phyloP scores from a whole-genome alignment of 179 eudicot species.

The Sideroxylon spinosum region DNA sequence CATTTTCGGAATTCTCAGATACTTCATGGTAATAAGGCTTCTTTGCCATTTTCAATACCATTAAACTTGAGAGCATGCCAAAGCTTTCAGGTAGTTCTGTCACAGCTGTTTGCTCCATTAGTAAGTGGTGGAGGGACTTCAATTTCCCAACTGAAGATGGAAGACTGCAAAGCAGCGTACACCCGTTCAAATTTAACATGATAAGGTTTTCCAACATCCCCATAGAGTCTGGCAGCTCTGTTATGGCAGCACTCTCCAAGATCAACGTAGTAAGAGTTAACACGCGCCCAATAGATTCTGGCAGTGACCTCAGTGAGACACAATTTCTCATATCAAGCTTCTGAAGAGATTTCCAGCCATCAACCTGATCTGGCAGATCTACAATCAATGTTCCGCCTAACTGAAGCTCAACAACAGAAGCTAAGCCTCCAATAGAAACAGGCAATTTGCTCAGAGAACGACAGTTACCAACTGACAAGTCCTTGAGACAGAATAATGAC shows the following conservation, averaged over 20 bases:
- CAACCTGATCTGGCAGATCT: conserved; percentile 43
- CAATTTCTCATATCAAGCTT: conserved; percentile 40
- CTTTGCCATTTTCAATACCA: conserved; percentile 30
- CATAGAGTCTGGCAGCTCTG: conserved; percentile 44
- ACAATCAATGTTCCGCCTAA: conserved; percentile 26
- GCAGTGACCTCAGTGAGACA: conserved; percentile 36
- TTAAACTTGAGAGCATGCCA: conserved; percentile 43
- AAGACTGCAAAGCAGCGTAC: conserved; percentile 27
- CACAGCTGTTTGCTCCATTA: conserved; percentile 41
- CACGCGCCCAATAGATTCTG: conserved; percentile 39
- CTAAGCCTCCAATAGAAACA: conserved; percentile 29
- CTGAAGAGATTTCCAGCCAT: conserved; percentile 38
- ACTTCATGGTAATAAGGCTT: not conserved
- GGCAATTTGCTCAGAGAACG: conserved; percentile 31
- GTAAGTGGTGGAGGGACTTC: conserved; percentile 33
- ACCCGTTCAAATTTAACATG: conserved; percentile 36
- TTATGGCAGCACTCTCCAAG: conserved; percentile 34
- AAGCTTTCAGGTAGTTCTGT: conserved; percentile 48
- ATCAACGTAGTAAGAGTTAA: conserved; percentile 30
- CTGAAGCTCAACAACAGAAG: conserved; percentile 39
- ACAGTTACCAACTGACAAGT: conserved; percentile 32
- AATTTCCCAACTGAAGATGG: conserved; percentile 41
- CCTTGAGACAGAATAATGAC: conserved; percentile 36
- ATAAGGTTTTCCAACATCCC: conserved; percentile 44
- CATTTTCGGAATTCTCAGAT: conserved; percentile 12